Conservation (phyloP, 2,329 filamentous ascomycete species). For the Aspergillus sojae region DNA sequence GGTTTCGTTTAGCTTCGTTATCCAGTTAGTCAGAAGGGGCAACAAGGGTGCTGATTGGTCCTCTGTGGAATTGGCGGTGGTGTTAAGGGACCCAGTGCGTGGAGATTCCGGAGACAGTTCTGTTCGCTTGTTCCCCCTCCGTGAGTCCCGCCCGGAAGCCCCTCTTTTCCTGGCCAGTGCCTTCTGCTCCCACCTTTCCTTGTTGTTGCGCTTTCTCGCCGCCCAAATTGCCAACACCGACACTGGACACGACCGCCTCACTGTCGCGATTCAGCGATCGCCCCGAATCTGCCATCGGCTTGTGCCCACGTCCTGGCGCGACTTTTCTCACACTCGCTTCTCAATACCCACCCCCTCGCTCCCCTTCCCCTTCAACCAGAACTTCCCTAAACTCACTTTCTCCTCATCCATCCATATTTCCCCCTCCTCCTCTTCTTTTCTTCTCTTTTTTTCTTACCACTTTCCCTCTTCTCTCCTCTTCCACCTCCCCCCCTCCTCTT, state of each 20-base stretch:
- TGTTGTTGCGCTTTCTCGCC: constrained; percentile 17
- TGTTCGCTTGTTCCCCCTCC: constrained; percentile 22
- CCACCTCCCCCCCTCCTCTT: constrained; percentile 19
- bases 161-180: constrained; percentile 17
- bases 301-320: constrained; percentile 27
- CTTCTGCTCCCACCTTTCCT: constrained; percentile 13
- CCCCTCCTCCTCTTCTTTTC: constrained; percentile 16
- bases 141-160: constrained; percentile 22
- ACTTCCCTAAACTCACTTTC: constrained; percentile 20
- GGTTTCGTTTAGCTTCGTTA: constrained; percentile 13
- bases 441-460: constrained; percentile 20
- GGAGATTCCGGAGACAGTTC: constrained; percentile 5
- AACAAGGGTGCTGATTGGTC: constrained; percentile 8
- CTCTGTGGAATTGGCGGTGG: constrained; percentile 13
- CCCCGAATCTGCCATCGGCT: constrained; percentile 21
- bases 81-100: constrained; percentile 21
- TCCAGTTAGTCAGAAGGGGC: constrained; percentile 23
- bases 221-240: constrained; percentile 22
- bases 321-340: constrained; percentile 21
- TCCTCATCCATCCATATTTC: constrained; percentile 24
- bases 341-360: constrained; percentile 19
- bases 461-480: constrained; percentile 17
- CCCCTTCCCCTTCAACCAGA: constrained; percentile 23
- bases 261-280: constrained; percentile 29
- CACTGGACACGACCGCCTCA: constrained; percentile 28